A percentile compares a stretch with the other conserved stretches of the same genome.
Evolutionary conservation across 768 basidiomycete species (phyloP).

Genomic region (Leucogyrophana mollusca): DNA sequence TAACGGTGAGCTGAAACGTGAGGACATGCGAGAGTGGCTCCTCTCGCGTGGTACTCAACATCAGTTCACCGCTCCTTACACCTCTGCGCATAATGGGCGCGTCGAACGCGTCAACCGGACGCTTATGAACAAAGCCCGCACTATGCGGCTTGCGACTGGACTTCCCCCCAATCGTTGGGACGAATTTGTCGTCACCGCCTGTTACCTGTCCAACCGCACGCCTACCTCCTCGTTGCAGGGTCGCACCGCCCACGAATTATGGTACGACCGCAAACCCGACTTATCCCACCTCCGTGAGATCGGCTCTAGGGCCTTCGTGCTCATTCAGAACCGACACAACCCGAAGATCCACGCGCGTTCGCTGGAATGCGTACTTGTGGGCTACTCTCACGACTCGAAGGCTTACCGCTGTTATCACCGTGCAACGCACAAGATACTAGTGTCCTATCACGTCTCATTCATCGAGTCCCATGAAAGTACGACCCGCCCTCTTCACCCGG

Average conservation of each 20-base stretch:
- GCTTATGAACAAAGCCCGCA: slow-evolving; percentile 22
- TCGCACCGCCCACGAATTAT: slow-evolving; percentile 16
- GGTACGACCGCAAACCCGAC: slow-evolving; percentile 20
- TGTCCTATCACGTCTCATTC: slow-evolving; percentile 19
- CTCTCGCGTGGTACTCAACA: slow-evolving; percentile 9
- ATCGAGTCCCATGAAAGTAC: slow-evolving; percentile 15
- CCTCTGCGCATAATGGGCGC: slow-evolving; percentile 34
- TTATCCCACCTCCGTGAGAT: slow-evolving; percentile 30
- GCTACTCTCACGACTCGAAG: slow-evolving; percentile 7
- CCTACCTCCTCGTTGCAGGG: slow-evolving; percentile 13
- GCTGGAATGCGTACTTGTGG: slow-evolving; percentile 3
- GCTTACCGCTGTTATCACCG: slow-evolving; percentile 10
- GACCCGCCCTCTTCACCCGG: neutral
- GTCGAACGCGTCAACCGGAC: slow-evolving; percentile 37
- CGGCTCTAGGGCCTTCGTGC: slow-evolving; percentile 30
- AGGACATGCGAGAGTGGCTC: slow-evolving; percentile 11
- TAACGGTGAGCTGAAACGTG: slow-evolving; percentile 22
- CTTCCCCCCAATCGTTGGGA: slow-evolving; percentile 25
- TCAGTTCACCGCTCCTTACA: slow-evolving; percentile 28
- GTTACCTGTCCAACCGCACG: slow-evolving; percentile 13
- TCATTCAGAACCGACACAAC: slow-evolving; percentile 22
- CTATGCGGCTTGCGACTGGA: slow-evolving; percentile 31
- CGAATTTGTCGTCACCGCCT: slow-evolving; percentile 13
- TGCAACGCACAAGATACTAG: slow-evolving; percentile 7
- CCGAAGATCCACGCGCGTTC: slow-evolving; percentile 14